Evolutionary conservation across 306 rosid species (phyloP).

Genomic region (Corylus heterophylla): DNA sequence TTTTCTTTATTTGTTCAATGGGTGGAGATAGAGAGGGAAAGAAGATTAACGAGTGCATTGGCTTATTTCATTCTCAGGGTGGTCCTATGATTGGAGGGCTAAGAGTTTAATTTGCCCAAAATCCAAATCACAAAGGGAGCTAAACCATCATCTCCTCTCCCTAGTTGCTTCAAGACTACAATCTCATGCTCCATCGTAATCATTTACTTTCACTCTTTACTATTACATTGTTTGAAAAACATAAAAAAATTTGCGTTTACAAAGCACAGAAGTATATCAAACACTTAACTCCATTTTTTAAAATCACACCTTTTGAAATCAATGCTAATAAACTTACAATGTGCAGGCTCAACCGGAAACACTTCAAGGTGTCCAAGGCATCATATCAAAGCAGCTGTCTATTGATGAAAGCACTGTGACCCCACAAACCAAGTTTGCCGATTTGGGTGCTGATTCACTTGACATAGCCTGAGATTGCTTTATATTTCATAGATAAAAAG

Average conservation of each 20-base stretch:
- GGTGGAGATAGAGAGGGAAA: neutral
- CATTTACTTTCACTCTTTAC: neutral
- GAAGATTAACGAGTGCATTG: neutral
- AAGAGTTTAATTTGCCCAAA: constrained; percentile 36
- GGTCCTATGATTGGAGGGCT: constrained; percentile 41
- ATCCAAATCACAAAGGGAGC: constrained; percentile 32
- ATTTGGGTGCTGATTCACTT: constrained; percentile 69
- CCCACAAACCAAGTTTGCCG: constrained; percentile 61
- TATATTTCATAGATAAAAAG: too few species aligned
- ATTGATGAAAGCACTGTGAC: constrained; percentile 50
- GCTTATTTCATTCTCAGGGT: constrained; percentile 35
- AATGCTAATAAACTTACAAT: neutral
- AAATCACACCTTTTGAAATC: neutral
- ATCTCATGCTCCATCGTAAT: constrained; percentile 53
- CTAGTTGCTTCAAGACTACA: constrained; percentile 32
- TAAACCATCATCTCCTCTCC: constrained; percentile 25
- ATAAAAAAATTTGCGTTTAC: too few species aligned
- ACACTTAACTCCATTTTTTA: too few species aligned
- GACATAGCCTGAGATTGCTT: constrained; percentile 33
- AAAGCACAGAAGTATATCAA: too few species aligned
- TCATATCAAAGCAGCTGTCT: constrained; percentile 65
- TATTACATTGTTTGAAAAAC: too few species aligned
- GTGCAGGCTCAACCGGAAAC: constrained; percentile 59
- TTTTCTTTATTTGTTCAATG: neutral
- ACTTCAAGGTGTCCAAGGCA: constrained; percentile 51